Percentiles rank a stretch among this genome's conserved stretches.
These are phyloP conservation scores for Neostapfia colusana DNA, from an alignment of 176 grass and related monocot genomes.

Conservation along the genomic window DNA sequence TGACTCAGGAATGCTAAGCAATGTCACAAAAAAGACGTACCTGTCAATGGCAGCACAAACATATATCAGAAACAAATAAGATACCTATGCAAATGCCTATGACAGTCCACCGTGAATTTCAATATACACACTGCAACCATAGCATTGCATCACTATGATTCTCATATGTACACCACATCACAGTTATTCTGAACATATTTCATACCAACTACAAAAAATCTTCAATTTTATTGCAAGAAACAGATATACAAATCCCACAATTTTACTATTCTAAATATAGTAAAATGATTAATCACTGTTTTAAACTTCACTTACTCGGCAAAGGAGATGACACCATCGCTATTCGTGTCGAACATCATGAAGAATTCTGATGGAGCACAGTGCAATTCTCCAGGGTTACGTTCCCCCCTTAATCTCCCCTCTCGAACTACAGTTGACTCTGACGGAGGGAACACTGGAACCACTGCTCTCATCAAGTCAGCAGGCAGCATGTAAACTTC, in stretches of 20 bases:
- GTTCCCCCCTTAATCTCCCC: conserved; percentile 75
- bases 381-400: conserved; percentile 62
- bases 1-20: conserved; percentile 86
- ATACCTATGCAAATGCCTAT: neutral
- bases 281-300: neutral
- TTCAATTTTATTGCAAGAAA: neutral
- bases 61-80: conserved; percentile 23
- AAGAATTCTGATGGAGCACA: conserved; percentile 86
- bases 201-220: neutral
- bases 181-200: neutral
- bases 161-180: neutral
- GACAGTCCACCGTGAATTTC: neutral
- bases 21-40: conserved; percentile 95
- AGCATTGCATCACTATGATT: neutral
- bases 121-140: conserved; percentile 1
- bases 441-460: conserved; percentile 96
- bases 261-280: neutral
- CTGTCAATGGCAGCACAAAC: conserved; percentile 39
- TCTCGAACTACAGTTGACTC: conserved; percentile 71
- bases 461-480: conserved; percentile 80
- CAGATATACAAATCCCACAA: neutral
- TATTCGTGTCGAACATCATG: conserved; percentile 83
- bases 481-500: conserved; percentile 77
- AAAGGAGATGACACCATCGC: conserved; percentile 91
- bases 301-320: conserved; percentile 70